Evolutionary conservation across 768 basidiomycete species (phyloP), one percentile per base, ranked within the genome.

Genomic region (Dacryopinax spathularia): DNA sequence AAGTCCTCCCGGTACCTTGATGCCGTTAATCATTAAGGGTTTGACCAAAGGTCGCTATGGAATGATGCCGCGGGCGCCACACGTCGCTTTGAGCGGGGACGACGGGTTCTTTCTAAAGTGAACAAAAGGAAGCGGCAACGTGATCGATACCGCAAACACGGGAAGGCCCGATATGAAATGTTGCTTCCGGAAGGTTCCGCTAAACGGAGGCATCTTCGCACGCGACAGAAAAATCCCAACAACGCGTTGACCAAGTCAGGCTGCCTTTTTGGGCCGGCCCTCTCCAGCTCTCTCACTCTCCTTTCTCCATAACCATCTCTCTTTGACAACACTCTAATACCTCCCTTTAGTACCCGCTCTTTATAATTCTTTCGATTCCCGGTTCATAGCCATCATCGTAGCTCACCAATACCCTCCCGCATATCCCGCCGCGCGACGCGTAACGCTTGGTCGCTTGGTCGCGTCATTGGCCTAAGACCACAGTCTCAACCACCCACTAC

Each of bases 11-110:
- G 48, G 48, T 27, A 31, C 48, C 25, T n/a, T 56, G 25, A 56
- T 56, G 48, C 48, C 48, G 48, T 56, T 9, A 56, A 56, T 56
- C 29, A 29, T 31, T 56, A 56, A 56, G 48, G 48, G 48, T 56
- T 56, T 56, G 22, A 41, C 25, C 15, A 22, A 25, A 56, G 31
- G 48, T 56, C 48, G 48, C 48, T 29, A 56, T 56, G 48, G 48
- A 56, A 56, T 56, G 48, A 56, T 56, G 48, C 48, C 48, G 48
- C 48, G 48, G 48, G 48, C 48, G 48, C 48, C 48, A 56, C 48
- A 56, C 25, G 25, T 29, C 15, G 25, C 13, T 56, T n/a, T 56
- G 48, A 13, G 48, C 29, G 48, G 48, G 25, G 48, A 20, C 6
- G 29, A 6, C 48, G 48, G 48, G 48, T 56, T 13, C 48, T 27